A percentile compares a stretch with the other conserved stretches of the same genome.
phyloP scores from a whole-genome alignment of 345 rosid genomes.

The Melaleuca quinquenervia region DNA sequence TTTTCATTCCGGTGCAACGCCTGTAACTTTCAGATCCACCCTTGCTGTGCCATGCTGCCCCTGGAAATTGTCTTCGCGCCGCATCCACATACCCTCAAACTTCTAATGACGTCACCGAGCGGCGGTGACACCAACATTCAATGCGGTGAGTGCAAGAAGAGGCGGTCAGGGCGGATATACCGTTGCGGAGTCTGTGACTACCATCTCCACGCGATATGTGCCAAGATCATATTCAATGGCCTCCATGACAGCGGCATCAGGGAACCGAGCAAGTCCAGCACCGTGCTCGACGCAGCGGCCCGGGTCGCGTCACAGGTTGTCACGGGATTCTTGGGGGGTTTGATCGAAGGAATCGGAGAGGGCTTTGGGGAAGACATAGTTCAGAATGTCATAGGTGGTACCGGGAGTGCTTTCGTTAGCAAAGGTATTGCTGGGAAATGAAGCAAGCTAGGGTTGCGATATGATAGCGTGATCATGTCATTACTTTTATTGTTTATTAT shows the following conservation, averaged over 20 bases:
- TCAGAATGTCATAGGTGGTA: conserved; percentile 31
- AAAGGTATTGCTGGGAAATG: neutral
- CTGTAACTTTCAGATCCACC: conserved; percentile 79
- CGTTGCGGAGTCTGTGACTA: conserved; percentile 64
- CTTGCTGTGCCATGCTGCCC: conserved; percentile 77
- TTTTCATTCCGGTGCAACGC: conserved; percentile 59
- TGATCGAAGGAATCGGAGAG: conserved; percentile 81
- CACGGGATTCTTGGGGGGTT: conserved; percentile 65
- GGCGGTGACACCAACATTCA: conserved; percentile 9
- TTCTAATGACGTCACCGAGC: conserved; percentile 17
- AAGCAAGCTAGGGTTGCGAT: neutral
- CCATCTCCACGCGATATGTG: conserved; percentile 74
- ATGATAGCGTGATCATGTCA: neutral
- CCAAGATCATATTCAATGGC: conserved; percentile 66
- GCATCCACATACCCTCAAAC: conserved; percentile 58
- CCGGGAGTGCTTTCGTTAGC: neutral
- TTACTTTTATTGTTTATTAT: neutral
- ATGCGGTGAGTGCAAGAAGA: conserved; percentile 65
- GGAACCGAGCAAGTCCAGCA: conserved; percentile 33
- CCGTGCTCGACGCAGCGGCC: conserved; percentile 39
- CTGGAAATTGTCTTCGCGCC: conserved; percentile 33
- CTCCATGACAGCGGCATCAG: conserved; percentile 45
- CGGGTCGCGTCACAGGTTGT: conserved; percentile 49
- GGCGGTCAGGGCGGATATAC: conserved; percentile 48
- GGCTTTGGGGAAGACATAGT: conserved; percentile 16